Conservation (phyloP, 306 rosid genomes). For the Corylus americana region DNA sequence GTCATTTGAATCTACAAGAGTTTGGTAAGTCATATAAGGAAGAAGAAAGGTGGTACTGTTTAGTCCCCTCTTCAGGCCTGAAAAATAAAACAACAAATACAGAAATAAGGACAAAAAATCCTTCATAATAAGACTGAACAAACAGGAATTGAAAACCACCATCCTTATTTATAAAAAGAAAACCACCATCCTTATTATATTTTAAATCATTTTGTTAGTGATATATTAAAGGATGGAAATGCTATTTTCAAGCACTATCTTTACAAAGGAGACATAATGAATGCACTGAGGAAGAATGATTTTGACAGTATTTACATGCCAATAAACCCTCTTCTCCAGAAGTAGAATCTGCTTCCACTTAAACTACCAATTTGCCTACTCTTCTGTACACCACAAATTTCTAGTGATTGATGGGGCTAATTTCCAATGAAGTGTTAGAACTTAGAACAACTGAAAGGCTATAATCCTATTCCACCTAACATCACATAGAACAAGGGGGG, state of each 20-base stretch:
- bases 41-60: not conserved
- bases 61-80: not conserved
- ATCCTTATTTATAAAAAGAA: not conserved
- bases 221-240: not conserved
- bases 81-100: not conserved
- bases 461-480: conserved; percentile 19
- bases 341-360: conserved; percentile 5
- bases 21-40: not conserved
- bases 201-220: not conserved
- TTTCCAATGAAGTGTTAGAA: conserved; percentile 12
- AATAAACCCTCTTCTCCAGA: not conserved
- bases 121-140: not conserved
- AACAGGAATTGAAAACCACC: not conserved
- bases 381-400: conserved; percentile 36
- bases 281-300: not conserved
- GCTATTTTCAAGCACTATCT: not conserved
- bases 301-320: not conserved
- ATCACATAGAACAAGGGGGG: conserved; percentile 5
- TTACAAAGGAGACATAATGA: conserved; percentile 9
- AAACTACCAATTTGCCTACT: conserved; percentile 1
- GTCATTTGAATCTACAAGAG: not conserved
- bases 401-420: conserved; percentile 16
- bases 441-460: conserved; percentile 16
- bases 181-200: not conserved
- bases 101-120: not conserved